A percentile compares a stretch with the other conserved stretches of the same genome.
Evolutionary conservation across 805 yeast genomes (phyloP).

Genomic region (Candida multigemmis): DNA sequence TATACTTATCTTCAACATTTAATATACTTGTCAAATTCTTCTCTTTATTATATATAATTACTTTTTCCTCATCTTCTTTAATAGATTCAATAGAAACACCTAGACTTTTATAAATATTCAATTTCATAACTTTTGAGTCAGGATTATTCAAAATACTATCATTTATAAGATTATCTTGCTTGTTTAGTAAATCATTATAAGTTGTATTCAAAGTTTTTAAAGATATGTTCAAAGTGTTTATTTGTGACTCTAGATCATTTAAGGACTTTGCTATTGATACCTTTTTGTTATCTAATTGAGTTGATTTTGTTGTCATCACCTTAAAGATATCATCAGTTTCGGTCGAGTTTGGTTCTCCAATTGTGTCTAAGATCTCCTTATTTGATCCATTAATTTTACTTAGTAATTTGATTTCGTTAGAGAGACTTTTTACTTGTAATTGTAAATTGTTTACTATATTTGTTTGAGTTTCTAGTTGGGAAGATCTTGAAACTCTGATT

Average conservation of each 20-base stretch:
- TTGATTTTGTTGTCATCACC: slow-evolving; percentile 15
- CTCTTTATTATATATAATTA: slow-evolving; percentile 42
- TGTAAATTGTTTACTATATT: no score
- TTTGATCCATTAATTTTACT: slow-evolving; percentile 12
- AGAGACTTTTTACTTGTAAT: no score
- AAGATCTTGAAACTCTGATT: slow-evolving; percentile 15
- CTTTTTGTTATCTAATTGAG: slow-evolving; percentile 35
- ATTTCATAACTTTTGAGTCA: slow-evolving; percentile 40
- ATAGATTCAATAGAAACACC: slow-evolving; percentile 43
- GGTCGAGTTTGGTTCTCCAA: slow-evolving; percentile 4
- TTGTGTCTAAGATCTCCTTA: slow-evolving; percentile 9
- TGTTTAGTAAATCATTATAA: slow-evolving; percentile 8
- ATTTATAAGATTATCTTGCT: slow-evolving; percentile 16
- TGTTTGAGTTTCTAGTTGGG: no score
- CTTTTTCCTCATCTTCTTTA: slow-evolving; percentile 11
- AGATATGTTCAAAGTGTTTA: slow-evolving; percentile 21
- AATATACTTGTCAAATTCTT: slow-evolving; percentile 39
- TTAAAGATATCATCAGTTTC: slow-evolving; percentile 13
- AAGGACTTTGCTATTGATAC: slow-evolving; percentile 44
- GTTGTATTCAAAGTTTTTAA: slow-evolving; percentile 26
- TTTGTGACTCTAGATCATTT: slow-evolving; percentile 38
- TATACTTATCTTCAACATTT: slow-evolving; percentile 44
- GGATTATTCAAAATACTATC: slow-evolving; percentile 23
- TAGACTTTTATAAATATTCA: slow-evolving; percentile 50
- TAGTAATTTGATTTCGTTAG: slow-evolving; percentile 10